Evolutionary conservation across 2,329 filamentous ascomycete genomes (phyloP).

Genomic region (Daldinia sp.): DNA sequence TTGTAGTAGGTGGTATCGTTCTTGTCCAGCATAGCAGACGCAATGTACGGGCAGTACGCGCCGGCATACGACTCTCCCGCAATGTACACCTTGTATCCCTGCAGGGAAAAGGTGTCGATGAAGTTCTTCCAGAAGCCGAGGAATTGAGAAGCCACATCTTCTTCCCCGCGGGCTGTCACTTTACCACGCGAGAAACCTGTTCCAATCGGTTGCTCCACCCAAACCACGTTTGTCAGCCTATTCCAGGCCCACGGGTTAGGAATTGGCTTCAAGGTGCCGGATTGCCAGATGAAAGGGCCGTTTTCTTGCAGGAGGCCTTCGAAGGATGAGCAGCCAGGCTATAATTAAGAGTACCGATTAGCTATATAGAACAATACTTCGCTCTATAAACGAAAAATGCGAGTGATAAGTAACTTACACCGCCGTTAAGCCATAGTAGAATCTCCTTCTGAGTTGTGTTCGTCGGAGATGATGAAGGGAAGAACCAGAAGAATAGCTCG

Average conservation of each 20-base stretch:
- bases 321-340: constrained; percentile 72
- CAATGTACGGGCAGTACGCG: constrained; percentile 68
- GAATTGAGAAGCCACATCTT: constrained; percentile 78
- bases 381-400: background rate
- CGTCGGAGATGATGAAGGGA: constrained; percentile 62
- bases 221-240: constrained; percentile 81
- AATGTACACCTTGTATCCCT: constrained; percentile 65
- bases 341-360: background rate
- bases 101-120: constrained; percentile 64
- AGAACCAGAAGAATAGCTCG: constrained; percentile 70
- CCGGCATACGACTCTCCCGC: constrained; percentile 68
- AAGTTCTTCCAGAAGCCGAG: constrained; percentile 78
- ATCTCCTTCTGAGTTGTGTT: constrained; percentile 62
- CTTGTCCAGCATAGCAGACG: constrained; percentile 63
- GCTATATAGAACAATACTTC: background rate
- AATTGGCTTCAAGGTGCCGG: constrained; percentile 74
- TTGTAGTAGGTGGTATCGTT: constrained; percentile 64
- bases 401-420: constrained; percentile 50
- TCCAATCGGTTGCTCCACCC: constrained; percentile 75
- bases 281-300: constrained; percentile 78
- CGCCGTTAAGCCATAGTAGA: constrained; percentile 65
- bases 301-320: constrained; percentile 81
- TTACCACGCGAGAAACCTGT: constrained; percentile 77
- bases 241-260: constrained; percentile 80
- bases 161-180: constrained; percentile 72